Percentiles rank a stretch among this genome's conserved stretches.
Evolutionary conservation across 768 basidiomycete species (phyloP).

Genomic region (Termitomyces sp.): DNA sequence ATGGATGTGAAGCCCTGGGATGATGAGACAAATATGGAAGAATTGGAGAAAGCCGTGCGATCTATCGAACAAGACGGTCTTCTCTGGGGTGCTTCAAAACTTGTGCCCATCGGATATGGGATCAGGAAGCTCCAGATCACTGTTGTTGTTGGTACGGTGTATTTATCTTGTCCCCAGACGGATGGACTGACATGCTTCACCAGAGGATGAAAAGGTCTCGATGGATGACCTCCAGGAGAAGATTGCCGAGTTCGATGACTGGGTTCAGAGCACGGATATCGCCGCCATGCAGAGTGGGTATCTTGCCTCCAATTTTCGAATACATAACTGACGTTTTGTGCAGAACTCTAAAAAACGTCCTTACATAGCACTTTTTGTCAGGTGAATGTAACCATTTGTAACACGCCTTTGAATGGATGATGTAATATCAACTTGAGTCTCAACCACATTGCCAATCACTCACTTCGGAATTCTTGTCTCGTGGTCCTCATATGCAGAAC

Average conservation of each 20-base stretch:
- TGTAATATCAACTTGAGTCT: not conserved
- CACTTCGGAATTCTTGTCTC: slow-evolving; percentile 6
- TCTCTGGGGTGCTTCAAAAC: slow-evolving; percentile 92
- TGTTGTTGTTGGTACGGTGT: slow-evolving; percentile 47
- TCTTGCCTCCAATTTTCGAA: not conserved
- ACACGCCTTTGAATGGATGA: not conserved
- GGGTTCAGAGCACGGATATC: slow-evolving; percentile 87
- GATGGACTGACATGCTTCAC: not conserved
- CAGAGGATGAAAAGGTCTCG: slow-evolving; percentile 95
- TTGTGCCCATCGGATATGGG: slow-evolving; percentile 86
- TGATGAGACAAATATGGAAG: slow-evolving; percentile 96
- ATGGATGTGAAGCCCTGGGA: slow-evolving; percentile 99
- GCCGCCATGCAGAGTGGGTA: slow-evolving; percentile 89
- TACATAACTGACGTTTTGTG: slow-evolving; percentile 6
- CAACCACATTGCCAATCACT: not conserved
- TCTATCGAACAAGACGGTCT: slow-evolving; percentile 87
- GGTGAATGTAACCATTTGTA: not conserved
- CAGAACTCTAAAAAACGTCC: slow-evolving; percentile 15
- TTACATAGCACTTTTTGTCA: not conserved
- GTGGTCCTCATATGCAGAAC: slow-evolving; percentile 9
- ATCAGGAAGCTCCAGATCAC: slow-evolving; percentile 88
- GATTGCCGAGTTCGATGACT: slow-evolving; percentile 79
- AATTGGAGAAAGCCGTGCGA: slow-evolving; percentile 77
- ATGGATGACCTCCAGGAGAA: slow-evolving; percentile 92
- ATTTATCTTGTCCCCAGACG: not conserved